Conservation (phyloP, 2,329 filamentous ascomycete species). For the Ophiostoma ulmi region DNA sequence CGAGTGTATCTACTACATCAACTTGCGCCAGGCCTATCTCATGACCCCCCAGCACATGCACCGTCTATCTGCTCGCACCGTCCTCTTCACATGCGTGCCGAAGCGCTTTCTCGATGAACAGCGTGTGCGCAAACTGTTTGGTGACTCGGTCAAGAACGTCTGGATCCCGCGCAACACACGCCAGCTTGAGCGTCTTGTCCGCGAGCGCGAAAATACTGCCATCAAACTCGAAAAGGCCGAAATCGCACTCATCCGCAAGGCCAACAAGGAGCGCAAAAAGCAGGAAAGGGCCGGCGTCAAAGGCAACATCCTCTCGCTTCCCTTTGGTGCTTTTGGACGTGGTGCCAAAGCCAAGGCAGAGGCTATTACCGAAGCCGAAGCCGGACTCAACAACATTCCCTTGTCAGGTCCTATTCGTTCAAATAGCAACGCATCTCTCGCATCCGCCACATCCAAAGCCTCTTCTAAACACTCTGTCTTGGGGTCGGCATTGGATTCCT, state of each 20-base stretch:
- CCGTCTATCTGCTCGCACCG: conserved; percentile 82
- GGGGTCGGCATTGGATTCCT: neutral
- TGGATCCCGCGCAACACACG: conserved; percentile 76
- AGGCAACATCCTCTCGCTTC: conserved; percentile 19
- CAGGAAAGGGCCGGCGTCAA: conserved; percentile 27
- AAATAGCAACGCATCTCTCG: conserved; percentile 16
- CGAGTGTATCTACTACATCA: conserved; percentile 90
- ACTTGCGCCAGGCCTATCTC: conserved; percentile 89
- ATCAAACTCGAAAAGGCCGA: conserved; percentile 79
- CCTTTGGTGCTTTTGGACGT: neutral
- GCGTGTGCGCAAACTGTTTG: conserved; percentile 72
- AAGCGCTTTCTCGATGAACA: conserved; percentile 66
- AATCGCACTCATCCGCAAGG: conserved; percentile 70
- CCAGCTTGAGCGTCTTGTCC: conserved; percentile 69
- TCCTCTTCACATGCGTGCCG: conserved; percentile 87
- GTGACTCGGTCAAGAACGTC: conserved; percentile 69
- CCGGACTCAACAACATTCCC: neutral
- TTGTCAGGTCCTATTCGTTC: neutral
- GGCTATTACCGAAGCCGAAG: neutral
- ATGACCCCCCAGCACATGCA: conserved; percentile 76
- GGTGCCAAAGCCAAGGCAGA: neutral
- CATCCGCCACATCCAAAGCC: neutral
- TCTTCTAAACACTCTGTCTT: neutral
- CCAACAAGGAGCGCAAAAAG: conserved; percentile 59
- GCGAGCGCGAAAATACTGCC: conserved; percentile 68